A percentile compares a stretch with the other conserved stretches of the same genome.
These are phyloP conservation scores for Herpotrichia juniperi DNA, from an alignment of 2,329 filamentous ascomycete genomes.

Conservation along the genomic window DNA sequence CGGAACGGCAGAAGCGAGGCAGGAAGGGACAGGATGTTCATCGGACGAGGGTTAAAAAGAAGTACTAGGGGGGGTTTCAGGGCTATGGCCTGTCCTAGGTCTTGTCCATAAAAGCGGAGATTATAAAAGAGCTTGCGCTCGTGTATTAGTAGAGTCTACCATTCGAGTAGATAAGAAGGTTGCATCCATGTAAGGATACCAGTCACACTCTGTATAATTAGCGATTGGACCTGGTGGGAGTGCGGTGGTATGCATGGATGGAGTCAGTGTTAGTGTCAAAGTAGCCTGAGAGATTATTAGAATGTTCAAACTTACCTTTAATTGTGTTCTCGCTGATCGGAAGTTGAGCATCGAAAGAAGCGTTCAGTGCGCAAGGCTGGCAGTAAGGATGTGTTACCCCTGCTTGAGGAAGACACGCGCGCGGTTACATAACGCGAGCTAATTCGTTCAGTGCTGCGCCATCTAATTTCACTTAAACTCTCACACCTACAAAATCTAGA, in stretches of 20 bases:
- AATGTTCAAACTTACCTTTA: background rate
- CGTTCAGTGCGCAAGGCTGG: too few relatives aligned
- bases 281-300: background rate
- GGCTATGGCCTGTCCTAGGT: too few relatives aligned
- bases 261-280: background rate
- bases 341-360: too few relatives aligned
- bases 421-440: too few relatives aligned
- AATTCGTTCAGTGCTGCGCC: too few relatives aligned
- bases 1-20: conserved; percentile 38
- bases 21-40: conserved; percentile 40
- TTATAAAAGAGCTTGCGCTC: background rate
- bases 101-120: too few relatives aligned
- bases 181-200: background rate
- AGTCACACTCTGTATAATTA: background rate
- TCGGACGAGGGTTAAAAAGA: conserved; percentile 32
- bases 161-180: background rate
- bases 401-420: too few relatives aligned
- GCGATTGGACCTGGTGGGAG: background rate
- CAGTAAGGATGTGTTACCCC: too few relatives aligned
- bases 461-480: too few relatives aligned
- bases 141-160: background rate
- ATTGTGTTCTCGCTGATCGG: too few relatives aligned
- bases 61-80: too few relatives aligned
- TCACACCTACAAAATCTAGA: too few relatives aligned
- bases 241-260: background rate